phyloP scores from a whole-genome alignment of 139 green algal species.

The Gonium pectorale region DNA sequence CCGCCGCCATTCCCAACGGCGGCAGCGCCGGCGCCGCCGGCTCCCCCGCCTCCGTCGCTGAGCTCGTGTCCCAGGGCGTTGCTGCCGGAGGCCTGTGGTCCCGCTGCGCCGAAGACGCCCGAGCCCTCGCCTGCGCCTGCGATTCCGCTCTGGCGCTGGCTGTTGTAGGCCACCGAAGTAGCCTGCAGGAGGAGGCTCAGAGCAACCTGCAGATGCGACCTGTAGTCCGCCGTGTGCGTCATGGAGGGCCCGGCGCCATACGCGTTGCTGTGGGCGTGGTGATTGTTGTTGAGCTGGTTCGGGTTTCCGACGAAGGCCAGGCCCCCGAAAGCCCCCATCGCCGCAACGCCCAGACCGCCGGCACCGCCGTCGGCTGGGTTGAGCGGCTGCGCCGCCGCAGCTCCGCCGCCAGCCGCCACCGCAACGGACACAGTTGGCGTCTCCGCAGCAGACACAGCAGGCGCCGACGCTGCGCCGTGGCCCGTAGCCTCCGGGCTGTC shows the following conservation, averaged over 20 bases:
- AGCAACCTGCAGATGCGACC: slow-evolving; percentile 41
- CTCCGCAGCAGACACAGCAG: background rate
- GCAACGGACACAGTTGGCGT: slow-evolving; percentile 18
- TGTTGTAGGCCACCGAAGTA: slow-evolving; percentile 41
- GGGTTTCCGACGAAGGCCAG: background rate
- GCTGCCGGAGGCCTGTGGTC: slow-evolving; percentile 18
- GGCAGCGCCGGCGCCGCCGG: background rate
- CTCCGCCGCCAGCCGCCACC: background rate
- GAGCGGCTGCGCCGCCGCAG: background rate
- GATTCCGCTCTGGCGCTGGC: slow-evolving; percentile 42
- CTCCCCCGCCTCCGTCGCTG: background rate
- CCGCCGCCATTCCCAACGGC: background rate
- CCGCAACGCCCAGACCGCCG: background rate
- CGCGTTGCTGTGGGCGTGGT: slow-evolving; percentile 23
- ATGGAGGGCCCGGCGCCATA: slow-evolving; percentile 42
- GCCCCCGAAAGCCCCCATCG: background rate
- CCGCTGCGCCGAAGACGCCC: slow-evolving; percentile 19
- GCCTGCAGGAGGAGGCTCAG: slow-evolving; percentile 42
- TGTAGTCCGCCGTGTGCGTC: slow-evolving; percentile 41
- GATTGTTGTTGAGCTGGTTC: slow-evolving; percentile 1
- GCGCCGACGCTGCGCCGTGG: background rate
- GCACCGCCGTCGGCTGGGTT: background rate
- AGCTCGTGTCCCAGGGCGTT: slow-evolving; percentile 16
- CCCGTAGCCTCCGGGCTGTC: background rate
- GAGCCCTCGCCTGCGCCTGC: slow-evolving; percentile 22